phyloP scores from a whole-genome alignment of 2,329 filamentous ascomycete species.

The Trichoderma gracile region DNA sequence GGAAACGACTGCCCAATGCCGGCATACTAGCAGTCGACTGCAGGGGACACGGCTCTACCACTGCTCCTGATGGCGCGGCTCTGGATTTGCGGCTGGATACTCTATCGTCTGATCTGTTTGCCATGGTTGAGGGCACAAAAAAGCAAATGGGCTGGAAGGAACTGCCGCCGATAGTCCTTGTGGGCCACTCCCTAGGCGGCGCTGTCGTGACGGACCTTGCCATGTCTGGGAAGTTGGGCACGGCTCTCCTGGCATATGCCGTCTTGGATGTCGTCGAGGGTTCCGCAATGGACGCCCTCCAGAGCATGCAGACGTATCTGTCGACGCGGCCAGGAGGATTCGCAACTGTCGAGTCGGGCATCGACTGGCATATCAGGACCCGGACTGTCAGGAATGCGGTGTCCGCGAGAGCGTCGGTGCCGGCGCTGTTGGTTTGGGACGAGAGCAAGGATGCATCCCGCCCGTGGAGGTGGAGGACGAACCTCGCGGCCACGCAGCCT shows the following conservation, averaged over 20 bases:
- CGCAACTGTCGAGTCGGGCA: constrained; percentile 71
- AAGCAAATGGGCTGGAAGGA: constrained; percentile 69
- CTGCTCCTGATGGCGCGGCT: constrained; percentile 42
- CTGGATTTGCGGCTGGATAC: constrained; percentile 72
- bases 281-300: constrained; percentile 89
- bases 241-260: constrained; percentile 75
- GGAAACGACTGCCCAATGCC: constrained; percentile 72
- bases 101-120: constrained; percentile 70
- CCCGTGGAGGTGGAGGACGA: constrained; percentile 82
- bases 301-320: constrained; percentile 92
- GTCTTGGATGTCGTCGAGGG: constrained; percentile 96
- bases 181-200: constrained; percentile 91
- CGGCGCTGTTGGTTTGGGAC: constrained; percentile 66
- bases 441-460: constrained; percentile 41
- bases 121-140: constrained; percentile 68
- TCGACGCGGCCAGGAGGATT: constrained; percentile 79
- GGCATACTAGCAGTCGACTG: constrained; percentile 86
- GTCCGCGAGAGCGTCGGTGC: constrained; percentile 86
- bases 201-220: constrained; percentile 87
- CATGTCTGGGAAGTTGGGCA: constrained; percentile 63
- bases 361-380: constrained; percentile 92
- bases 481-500: constrained; percentile 77
- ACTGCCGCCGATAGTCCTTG: constrained; percentile 74
- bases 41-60: constrained; percentile 78
- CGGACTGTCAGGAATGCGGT: constrained; percentile 80